phyloP scores from a whole-genome alignment of 345 rosid genomes.

The Aegle marmelos region DNA sequence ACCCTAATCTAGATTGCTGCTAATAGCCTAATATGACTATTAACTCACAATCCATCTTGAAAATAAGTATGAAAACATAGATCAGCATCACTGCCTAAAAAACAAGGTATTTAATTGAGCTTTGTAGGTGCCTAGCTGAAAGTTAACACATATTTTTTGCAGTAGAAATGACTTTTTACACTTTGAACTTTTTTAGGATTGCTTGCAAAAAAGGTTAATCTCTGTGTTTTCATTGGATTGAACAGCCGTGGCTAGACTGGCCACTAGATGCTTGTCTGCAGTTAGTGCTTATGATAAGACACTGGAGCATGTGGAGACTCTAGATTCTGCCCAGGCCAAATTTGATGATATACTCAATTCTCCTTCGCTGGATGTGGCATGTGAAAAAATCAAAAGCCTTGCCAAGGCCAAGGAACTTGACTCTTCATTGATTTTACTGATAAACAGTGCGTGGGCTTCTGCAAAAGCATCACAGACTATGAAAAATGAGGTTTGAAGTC shows the following conservation, averaged over 20 bases:
- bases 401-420: constrained; percentile 88
- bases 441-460: constrained; percentile 82
- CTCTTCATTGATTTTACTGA: constrained; percentile 78
- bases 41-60: neutral
- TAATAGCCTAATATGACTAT: neutral
- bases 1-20: neutral
- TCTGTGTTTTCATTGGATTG: constrained; percentile 14
- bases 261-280: constrained; percentile 83
- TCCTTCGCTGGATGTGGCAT: constrained; percentile 66
- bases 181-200: neutral
- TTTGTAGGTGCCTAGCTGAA: neutral
- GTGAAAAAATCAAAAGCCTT: constrained; percentile 81
- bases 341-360: constrained; percentile 85
- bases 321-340: constrained; percentile 83
- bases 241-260: constrained; percentile 76
- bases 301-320: constrained; percentile 60
- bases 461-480: constrained; percentile 81
- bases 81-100: neutral
- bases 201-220: neutral
- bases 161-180: neutral
- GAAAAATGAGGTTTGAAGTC: constrained; percentile 61
- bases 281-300: constrained; percentile 80
- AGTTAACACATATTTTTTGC: neutral
- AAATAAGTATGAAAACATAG: neutral
- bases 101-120: neutral